Conservation (phyloP, 2,329 filamentous ascomycete genomes). For the Talaromyces piceae region DNA sequence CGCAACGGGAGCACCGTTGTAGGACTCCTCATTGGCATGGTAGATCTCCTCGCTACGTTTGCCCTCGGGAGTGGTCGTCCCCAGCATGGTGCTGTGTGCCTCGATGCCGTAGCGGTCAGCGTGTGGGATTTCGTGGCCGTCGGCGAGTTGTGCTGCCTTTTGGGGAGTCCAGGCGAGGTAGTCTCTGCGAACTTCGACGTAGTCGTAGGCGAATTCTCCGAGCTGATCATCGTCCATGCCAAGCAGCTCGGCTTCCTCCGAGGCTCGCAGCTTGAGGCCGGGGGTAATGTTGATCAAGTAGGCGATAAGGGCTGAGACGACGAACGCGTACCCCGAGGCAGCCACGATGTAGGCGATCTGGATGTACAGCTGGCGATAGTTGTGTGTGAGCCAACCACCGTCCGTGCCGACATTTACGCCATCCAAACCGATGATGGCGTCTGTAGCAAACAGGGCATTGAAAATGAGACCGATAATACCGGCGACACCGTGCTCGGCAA, state of each 20-base stretch:
- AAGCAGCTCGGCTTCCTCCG: slow-evolving; percentile 60
- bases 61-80: slow-evolving; percentile 41
- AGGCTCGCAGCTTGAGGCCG: slow-evolving; percentile 61
- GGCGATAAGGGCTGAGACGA: slow-evolving; percentile 60
- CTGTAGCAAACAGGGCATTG: slow-evolving; percentile 69
- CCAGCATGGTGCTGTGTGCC: slow-evolving; percentile 56
- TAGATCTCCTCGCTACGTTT: slow-evolving; percentile 25
- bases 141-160: slow-evolving; percentile 34
- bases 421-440: slow-evolving; percentile 67
- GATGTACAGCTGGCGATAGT: slow-evolving; percentile 64
- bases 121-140: slow-evolving; percentile 49
- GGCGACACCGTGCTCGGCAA: slow-evolving; percentile 80
- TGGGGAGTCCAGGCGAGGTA: slow-evolving; percentile 46
- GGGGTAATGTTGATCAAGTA: slow-evolving; percentile 65
- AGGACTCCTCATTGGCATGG: slow-evolving; percentile 18
- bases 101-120: slow-evolving; percentile 54
- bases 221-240: slow-evolving; percentile 51
- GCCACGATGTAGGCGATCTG: slow-evolving; percentile 63
- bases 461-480: slow-evolving; percentile 73
- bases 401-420: slow-evolving; percentile 48
- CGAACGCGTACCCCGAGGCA: slow-evolving; percentile 59
- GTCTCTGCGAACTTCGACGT: slow-evolving; percentile 45
- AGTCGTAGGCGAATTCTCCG: slow-evolving; percentile 46
- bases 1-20: slow-evolving; percentile 10
- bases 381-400: slow-evolving; percentile 64